Evolutionary conservation across 208 protist genomes (phyloP).

Genomic region (Crithidia fasciculata): DNA sequence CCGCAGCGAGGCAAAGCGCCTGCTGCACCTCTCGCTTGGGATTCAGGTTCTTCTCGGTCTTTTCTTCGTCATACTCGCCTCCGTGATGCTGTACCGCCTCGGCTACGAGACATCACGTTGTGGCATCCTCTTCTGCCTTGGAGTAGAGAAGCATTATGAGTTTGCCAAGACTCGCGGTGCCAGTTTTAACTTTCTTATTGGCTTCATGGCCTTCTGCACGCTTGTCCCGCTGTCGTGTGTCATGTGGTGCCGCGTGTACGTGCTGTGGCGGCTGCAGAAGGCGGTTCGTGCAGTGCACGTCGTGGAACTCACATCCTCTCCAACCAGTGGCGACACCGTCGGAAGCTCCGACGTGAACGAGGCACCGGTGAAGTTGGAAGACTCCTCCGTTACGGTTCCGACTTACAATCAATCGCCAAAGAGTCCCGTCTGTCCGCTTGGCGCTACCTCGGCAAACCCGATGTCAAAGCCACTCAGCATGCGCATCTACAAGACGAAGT

Average conservation of each 20-base stretch:
- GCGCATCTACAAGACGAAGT: neutral
- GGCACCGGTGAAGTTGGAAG: neutral
- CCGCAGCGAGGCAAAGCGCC: neutral
- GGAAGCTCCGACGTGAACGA: too few relatives aligned
- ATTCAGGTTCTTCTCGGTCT: conserved; percentile 10
- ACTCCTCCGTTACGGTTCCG: neutral
- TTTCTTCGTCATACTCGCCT: conserved; percentile 18
- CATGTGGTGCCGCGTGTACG: conserved; percentile 12
- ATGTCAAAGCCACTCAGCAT: conserved; percentile 7
- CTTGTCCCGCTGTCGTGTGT: conserved; percentile 36
- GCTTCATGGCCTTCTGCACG: conserved; percentile 27
- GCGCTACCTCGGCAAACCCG: neutral
- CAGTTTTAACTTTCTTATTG: conserved; percentile 27
- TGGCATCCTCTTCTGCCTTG: conserved; percentile 43
- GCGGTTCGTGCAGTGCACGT: neutral
- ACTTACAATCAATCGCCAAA: too few relatives aligned
- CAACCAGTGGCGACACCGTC: neutral
- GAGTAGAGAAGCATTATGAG: conserved; percentile 12
- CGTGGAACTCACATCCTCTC: neutral
- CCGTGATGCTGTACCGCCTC: conserved; percentile 17
- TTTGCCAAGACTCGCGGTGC: conserved; percentile 19
- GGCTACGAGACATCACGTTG: conserved; percentile 32
- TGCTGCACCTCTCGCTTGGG: neutral
- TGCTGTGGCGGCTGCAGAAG: conserved; percentile 6
- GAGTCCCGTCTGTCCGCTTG: neutral